Conservation (phyloP, 345 rosid genomes). For the sweet orange (Citrus sinensis) region DVS_A1.0 CM039166.1:20533001-20533500, state of each 20-base stretch:
- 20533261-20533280: constrained; percentile 72
- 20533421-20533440: too few species aligned
- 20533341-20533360: constrained; percentile 76
- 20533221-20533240: neutral
- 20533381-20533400: constrained; percentile 72
- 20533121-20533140: constrained; percentile 24
- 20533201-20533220: neutral
- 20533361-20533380: constrained; percentile 89
- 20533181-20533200: constrained; percentile 1
- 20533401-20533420: constrained; percentile 82
- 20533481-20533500: too few species aligned
- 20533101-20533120: constrained; percentile 14
- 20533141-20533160: neutral
- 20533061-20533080: constrained; percentile 22
- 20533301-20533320: constrained; percentile 78
- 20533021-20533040: constrained; percentile 36
- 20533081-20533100: constrained; percentile 15
- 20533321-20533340: constrained; percentile 95
- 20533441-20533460: too few species aligned
- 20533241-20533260: neutral
- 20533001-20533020: constrained; percentile 28
- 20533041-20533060: constrained; percentile 45
- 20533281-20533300: constrained; percentile 93
- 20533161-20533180: constrained; percentile 19
- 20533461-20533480: too few species aligned